phyloP scores from a whole-genome alignment of 78 protist genomes.

The Speleostelium caveatum region DNA sequence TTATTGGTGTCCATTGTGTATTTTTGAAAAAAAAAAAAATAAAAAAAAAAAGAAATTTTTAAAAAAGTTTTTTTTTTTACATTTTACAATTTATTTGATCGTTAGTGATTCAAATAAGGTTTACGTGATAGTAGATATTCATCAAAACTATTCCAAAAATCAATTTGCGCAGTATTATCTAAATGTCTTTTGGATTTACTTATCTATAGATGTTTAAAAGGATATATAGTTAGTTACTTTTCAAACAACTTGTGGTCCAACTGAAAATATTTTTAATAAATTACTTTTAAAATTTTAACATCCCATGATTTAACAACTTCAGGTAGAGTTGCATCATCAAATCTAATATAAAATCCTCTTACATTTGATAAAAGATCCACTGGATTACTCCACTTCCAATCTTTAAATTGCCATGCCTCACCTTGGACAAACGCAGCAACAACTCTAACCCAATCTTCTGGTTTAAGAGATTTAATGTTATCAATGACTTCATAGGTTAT shows the following conservation, averaged over 20 bases:
- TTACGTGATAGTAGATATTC: constrained; percentile 37
- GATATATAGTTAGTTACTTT: background rate
- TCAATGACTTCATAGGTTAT: constrained; percentile 57
- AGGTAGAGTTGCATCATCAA: constrained; percentile 53
- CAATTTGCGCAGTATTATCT: constrained; percentile 64
- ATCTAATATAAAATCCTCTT: constrained; percentile 41
- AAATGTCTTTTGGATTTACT: constrained; percentile 69
- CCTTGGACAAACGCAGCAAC: constrained; percentile 81
- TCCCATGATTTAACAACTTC: constrained; percentile 74
- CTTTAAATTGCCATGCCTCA: constrained; percentile 81
- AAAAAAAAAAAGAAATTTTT: too few species aligned
- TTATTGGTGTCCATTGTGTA: too few species aligned
- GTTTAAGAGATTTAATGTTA: constrained; percentile 46
- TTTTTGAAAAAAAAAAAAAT: too few species aligned
- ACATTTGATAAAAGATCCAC: constrained; percentile 45
- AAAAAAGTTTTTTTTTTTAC: too few species aligned
- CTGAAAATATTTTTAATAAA: background rate
- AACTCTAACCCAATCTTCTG: constrained; percentile 63
- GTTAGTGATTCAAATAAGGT: constrained; percentile 68
- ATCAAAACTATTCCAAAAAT: constrained; percentile 72
- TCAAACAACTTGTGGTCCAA: background rate
- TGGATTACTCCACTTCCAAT: constrained; percentile 71
- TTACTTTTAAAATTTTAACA: constrained; percentile 69
- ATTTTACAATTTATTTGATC: too few species aligned
- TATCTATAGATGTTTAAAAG: constrained; percentile 12